Evolutionary conservation across 257 asterid genomes (phyloP).

Genomic region (Asclepias syriaca): DNA sequence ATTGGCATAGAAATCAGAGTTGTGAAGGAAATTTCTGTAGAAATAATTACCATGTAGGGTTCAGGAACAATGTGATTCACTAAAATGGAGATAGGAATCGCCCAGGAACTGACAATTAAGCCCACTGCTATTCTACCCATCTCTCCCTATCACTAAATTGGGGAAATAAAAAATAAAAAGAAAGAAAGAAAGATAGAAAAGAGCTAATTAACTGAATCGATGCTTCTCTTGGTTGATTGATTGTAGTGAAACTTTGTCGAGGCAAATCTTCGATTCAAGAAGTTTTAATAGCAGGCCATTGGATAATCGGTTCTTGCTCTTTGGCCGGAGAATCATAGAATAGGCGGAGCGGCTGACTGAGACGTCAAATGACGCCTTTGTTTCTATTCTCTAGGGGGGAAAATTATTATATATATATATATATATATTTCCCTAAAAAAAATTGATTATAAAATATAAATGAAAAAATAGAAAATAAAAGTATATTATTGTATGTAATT

Average conservation of each 20-base stretch:
- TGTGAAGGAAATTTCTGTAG: background rate
- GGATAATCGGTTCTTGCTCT: background rate
- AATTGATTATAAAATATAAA: no score
- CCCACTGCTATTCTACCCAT: slow-evolving; percentile 76
- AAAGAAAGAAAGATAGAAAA: no score
- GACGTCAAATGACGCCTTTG: no score
- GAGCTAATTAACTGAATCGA: background rate
- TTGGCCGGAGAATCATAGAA: no score
- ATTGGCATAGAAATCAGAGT: background rate
- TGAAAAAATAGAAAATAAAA: no score
- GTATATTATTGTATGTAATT: no score
- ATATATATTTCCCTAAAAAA: no score
- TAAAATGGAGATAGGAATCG: slow-evolving; percentile 53
- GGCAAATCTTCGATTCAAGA: background rate
- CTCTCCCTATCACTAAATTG: background rate
- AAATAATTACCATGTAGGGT: slow-evolving; percentile 72
- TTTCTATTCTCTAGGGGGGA: no score
- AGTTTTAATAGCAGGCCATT: background rate
- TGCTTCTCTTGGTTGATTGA: background rate
- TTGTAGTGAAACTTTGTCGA: background rate
- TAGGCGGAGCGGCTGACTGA: no score
- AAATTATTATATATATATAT: no score
- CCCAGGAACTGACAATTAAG: slow-evolving; percentile 46
- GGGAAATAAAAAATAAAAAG: no score
- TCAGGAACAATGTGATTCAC: slow-evolving; percentile 75